Conservation (phyloP, 2,329 filamentous ascomycete species). For the Cytospora paraplurivora region DNA sequence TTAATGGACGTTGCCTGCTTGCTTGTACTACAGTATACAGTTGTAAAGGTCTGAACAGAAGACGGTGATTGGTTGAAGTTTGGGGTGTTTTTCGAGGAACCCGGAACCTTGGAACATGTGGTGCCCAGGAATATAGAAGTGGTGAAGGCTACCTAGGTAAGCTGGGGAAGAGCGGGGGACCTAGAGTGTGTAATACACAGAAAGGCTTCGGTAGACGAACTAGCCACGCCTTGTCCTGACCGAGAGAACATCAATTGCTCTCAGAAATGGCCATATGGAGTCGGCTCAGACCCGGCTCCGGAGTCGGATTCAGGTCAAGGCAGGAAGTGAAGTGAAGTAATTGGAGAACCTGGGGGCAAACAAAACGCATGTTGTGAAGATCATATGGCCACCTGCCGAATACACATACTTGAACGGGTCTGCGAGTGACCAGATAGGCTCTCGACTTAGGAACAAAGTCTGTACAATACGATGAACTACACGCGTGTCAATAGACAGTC, state of each 20-base stretch:
- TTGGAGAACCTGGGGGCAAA: slow-evolving; percentile 13
- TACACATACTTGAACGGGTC: background rate
- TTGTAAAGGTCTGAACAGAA: no score
- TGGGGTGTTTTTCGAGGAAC: slow-evolving; percentile 6
- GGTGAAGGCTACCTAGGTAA: background rate
- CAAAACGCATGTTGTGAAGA: slow-evolving; percentile 1
- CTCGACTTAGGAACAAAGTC: background rate
- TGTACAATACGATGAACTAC: background rate
- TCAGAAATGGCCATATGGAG: slow-evolving; percentile 1
- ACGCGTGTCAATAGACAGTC: slow-evolving; percentile 1
- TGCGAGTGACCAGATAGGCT: background rate
- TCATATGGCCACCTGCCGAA: slow-evolving; percentile 6
- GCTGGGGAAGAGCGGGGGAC: slow-evolving; percentile 21
- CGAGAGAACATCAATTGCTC: slow-evolving; percentile 2
- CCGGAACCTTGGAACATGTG: slow-evolving; percentile 23
- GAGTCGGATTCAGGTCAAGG: slow-evolving; percentile 1
- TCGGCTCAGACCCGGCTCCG: slow-evolving; percentile 3
- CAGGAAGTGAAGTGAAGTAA: slow-evolving; percentile 4
- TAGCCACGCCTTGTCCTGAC: slow-evolving; percentile 11
- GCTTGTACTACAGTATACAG: no score
- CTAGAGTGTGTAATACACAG: slow-evolving; percentile 6
- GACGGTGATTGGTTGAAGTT: background rate
- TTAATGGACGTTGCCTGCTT: no score
- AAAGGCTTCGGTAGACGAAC: slow-evolving; percentile 19
- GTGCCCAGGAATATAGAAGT: slow-evolving; percentile 3